These are phyloP conservation scores for Cercospora nicotianae DNA, from an alignment of 2,329 filamentous ascomycete genomes.

Conservation along the genomic window DNA sequence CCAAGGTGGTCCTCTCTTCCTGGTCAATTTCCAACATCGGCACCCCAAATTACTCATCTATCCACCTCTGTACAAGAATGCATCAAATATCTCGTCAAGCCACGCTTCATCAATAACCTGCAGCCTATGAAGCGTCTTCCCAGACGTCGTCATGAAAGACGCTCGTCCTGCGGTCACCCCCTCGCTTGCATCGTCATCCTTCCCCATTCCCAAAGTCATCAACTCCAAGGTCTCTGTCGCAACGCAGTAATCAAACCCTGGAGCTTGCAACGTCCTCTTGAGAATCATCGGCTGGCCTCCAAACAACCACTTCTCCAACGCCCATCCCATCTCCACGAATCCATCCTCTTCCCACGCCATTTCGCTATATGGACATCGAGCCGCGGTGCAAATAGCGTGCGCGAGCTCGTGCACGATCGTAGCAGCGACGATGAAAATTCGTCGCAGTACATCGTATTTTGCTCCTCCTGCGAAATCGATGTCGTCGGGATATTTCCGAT, in stretches of 20 bases:
- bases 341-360: slow-evolving; percentile 7
- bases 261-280: too few species aligned
- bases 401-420: slow-evolving; percentile 14
- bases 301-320: slow-evolving; percentile 7
- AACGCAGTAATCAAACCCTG: neutral
- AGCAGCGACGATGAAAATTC: slow-evolving; percentile 5
- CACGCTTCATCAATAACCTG: neutral
- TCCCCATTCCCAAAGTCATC: neutral
- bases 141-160: neutral
- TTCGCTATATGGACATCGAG: neutral
- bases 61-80: neutral
- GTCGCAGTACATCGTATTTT: neutral
- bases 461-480: neutral
- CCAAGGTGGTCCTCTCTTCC: too few species aligned
- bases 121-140: neutral
- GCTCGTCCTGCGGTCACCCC: neutral
- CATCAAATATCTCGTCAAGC: neutral
- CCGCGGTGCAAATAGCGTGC: slow-evolving; percentile 2
- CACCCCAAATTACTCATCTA: neutral
- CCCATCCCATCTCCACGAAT: slow-evolving; percentile 15
- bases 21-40: neutral
- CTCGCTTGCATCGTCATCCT: neutral
- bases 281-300: neutral
- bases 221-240: neutral
- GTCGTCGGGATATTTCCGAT: neutral